Base-by-base conservation (phyloP, 129 eudicot species). In the Erigeron canadensis region DNA sequence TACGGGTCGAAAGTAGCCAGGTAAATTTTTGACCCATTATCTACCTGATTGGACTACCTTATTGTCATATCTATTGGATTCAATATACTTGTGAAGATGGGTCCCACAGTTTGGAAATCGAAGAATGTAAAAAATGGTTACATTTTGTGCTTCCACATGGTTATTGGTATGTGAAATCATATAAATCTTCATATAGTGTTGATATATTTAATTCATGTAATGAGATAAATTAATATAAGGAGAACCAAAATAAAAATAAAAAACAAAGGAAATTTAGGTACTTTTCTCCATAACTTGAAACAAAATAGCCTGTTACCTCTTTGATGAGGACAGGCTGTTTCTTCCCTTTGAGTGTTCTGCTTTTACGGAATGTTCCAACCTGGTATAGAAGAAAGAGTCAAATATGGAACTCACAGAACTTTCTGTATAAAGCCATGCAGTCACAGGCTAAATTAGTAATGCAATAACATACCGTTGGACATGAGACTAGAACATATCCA, bases 351-450 rank as follows among this genome's bases (percentile, higher is more conserved):
- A 82, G 47, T 48, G 86, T 89, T 72, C 87, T 84, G 75, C 88
- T 83, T 74, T 87, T 89, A 19, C 83, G 82, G 89, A 89, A 94
- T 55, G 89, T 79, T 73, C 98, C 98, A 38, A 94, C 98, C 98
- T 94, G 75, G 38, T 41, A 65, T 54, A 59, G 10, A n/a, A 59
- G 13, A 11, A 73, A 41, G 37, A 9, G 21, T 44, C n/a, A 16
- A 63, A 16, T 63, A 64, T 12, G 17, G 17, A 70, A 46, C 44
- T 13, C 22, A 43, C 42, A 53, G 21, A 65, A 43, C 37, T 11
- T 66, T 65, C 15, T 5, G 22, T 51, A 76, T 68, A 47, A 50
- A 61, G 10, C 18, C 41, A 18, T 38, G 60, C 9, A 50, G 40
- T 34, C 37, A 73, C 54, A 13, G 0, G 44, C 41, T 10, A 37